Evolutionary conservation across 176 grass and related monocot genomes (phyloP).

Genomic region (Otatea glauca): DNA sequence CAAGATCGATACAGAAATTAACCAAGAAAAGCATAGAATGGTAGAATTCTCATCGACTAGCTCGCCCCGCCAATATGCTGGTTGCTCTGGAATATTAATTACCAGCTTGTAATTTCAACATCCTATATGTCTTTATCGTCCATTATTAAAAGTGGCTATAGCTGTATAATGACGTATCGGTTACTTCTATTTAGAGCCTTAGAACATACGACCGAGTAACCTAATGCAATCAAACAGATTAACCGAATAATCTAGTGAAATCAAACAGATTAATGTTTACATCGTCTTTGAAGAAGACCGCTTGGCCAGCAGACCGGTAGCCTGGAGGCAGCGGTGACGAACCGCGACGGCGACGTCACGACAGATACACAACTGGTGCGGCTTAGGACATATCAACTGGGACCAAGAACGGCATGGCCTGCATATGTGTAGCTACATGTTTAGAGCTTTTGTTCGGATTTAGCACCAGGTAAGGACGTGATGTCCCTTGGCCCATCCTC

Average conservation of each 20-base stretch:
- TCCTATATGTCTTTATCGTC: not conserved
- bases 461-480: not conserved
- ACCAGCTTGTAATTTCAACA: too few species aligned
- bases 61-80: not conserved
- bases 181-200: not conserved
- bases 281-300: constrained; percentile 19
- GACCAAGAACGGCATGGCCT: constrained; percentile 37
- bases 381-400: constrained; percentile 25
- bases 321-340: constrained; percentile 12
- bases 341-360: constrained; percentile 31
- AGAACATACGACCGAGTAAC: not conserved
- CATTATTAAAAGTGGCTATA: not conserved
- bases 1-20: not conserved
- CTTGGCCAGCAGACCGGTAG: constrained; percentile 13
- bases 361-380: constrained; percentile 33
- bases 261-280: not conserved
- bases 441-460: constrained; percentile 35
- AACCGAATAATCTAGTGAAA: not conserved
- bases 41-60: constrained; percentile 5
- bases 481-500: not conserved
- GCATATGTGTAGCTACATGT: constrained; percentile 36
- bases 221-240: not conserved
- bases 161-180: not conserved
- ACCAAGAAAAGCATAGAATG: not conserved
- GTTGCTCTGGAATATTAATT: not conserved